Percentiles rank a stretch among this genome's conserved stretches.
phyloP scores from a whole-genome alignment of 305 asterid species.

The Solanum hybrid region DNA sequence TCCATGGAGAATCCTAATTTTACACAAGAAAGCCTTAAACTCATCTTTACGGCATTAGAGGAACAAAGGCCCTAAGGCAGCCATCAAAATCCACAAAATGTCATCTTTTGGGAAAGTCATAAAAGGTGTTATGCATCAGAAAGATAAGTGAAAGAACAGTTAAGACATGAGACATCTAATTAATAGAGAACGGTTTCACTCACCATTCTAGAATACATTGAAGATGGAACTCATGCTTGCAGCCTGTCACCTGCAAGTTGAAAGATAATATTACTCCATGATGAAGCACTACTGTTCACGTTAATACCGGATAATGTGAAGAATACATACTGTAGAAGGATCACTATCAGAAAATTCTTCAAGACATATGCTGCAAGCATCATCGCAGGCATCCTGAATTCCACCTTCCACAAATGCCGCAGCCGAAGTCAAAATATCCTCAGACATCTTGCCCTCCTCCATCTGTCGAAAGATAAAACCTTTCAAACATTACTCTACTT shows the following conservation, averaged over 20 bases:
- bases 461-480: conserved; percentile 31
- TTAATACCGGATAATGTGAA: not conserved
- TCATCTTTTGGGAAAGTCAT: not conserved
- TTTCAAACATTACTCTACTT: not conserved
- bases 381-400: conserved; percentile 81
- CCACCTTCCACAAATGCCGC: conserved; percentile 92
- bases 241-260: conserved; percentile 57
- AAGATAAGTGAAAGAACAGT: not conserved
- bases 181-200: not conserved
- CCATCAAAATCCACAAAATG: not conserved
- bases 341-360: conserved; percentile 66
- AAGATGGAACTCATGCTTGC: conserved; percentile 89
- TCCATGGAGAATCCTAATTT: not conserved
- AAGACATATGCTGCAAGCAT: conserved; percentile 89
- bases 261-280: conserved; percentile 5
- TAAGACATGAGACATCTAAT: not conserved
- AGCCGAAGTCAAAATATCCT: conserved; percentile 62
- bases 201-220: conserved; percentile 89
- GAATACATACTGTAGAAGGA: conserved; percentile 57
- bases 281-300: not conserved
- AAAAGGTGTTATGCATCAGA: not conserved
- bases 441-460: conserved; percentile 58
- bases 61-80: not conserved
- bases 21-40: not conserved
- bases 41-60: not conserved